Conservation (phyloP, 2,329 filamentous ascomycete genomes). For the Atkinsonella texensis region DNA sequence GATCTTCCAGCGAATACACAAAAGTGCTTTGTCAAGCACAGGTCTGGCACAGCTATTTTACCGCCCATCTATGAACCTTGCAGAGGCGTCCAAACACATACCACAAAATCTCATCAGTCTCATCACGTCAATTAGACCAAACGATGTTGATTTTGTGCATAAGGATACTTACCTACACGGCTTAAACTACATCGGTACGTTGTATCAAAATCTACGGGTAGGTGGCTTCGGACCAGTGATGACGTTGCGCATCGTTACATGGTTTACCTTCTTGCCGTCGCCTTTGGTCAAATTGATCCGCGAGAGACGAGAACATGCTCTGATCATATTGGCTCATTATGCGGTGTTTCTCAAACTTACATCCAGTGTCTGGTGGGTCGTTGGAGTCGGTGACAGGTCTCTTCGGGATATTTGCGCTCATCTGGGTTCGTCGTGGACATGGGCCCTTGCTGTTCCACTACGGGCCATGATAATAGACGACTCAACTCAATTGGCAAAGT, state of each 20-base stretch:
- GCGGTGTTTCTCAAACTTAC: constrained; percentile 36
- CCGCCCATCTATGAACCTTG: constrained; percentile 35
- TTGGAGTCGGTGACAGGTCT: constrained; percentile 32
- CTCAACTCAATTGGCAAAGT: constrained; percentile 23
- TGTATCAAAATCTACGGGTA: constrained; percentile 34
- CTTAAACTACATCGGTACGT: constrained; percentile 37
- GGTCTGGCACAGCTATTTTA: constrained; percentile 36
- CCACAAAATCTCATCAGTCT: constrained; percentile 38
- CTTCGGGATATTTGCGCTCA: constrained; percentile 30
- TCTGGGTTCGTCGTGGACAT: constrained; percentile 27
- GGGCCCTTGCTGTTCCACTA: constrained; percentile 19
- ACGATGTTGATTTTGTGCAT: constrained; percentile 29
- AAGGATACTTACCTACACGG: constrained; percentile 31
- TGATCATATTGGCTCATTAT: constrained; percentile 42
- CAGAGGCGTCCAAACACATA: constrained; percentile 26
- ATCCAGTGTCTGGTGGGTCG: constrained; percentile 36
- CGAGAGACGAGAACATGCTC: constrained; percentile 29
- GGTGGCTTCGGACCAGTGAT: constrained; percentile 32
- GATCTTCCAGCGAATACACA: constrained; percentile 27
- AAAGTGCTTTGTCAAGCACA: constrained; percentile 20
- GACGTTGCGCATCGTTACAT: constrained; percentile 38
- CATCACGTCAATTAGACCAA: constrained; percentile 30
- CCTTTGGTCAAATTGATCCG: constrained; percentile 32
- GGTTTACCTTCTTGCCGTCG: constrained; percentile 37
- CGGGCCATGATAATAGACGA: constrained; percentile 21